phyloP scores from a whole-genome alignment of 2,329 filamentous ascomycete species.

The Tolypocladium pustulatum region DNA sequence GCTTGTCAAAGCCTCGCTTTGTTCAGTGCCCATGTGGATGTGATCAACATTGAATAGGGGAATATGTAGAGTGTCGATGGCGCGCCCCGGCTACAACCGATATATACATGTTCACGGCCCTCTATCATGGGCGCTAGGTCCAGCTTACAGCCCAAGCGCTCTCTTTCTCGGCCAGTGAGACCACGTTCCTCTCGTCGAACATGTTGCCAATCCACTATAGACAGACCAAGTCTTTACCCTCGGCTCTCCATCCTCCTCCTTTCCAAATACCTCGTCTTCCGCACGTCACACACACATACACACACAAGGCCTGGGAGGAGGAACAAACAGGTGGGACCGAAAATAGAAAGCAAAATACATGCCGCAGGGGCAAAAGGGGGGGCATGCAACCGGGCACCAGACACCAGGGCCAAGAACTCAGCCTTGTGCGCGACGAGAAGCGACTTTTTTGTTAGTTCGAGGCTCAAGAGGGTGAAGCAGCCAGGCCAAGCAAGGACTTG shows the following conservation, averaged over 20 bases:
- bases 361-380: background rate
- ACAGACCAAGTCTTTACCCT: background rate
- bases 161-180: conserved; percentile 1
- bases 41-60: background rate
- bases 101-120: background rate
- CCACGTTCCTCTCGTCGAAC: background rate
- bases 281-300: no score
- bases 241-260: background rate
- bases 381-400: background rate
- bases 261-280: background rate
- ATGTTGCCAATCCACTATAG: background rate
- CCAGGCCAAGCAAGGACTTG: background rate
- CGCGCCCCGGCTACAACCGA: background rate
- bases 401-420: background rate
- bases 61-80: background rate
- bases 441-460: background rate
- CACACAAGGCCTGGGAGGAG: background rate
- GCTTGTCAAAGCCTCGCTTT: background rate
- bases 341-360: background rate
- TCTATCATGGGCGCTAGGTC: background rate
- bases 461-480: background rate
- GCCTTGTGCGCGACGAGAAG: background rate
- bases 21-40: background rate
- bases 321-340: background rate
- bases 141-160: background rate